Conservation (phyloP, 2,329 filamentous ascomycete genomes). For the Claviceps africana region DNA sequence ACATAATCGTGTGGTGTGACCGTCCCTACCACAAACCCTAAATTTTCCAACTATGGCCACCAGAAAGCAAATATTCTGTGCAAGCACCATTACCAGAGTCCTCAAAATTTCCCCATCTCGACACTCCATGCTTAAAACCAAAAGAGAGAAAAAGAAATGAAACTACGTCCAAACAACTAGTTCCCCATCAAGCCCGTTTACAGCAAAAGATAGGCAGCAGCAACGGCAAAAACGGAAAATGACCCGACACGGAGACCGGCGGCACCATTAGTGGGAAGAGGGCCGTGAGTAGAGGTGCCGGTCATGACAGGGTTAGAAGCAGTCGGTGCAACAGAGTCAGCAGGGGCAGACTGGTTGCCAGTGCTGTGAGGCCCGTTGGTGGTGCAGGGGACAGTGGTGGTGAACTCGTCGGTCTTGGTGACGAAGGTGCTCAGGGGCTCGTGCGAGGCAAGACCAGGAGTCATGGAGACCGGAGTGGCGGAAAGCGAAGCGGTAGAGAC, state of each 20-base stretch:
- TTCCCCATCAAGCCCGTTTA: slow-evolving; percentile 19
- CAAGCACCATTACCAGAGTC: slow-evolving; percentile 11
- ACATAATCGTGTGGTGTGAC: not conserved
- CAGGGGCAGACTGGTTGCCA: slow-evolving; percentile 1
- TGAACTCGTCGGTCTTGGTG: not conserved
- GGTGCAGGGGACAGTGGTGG: slow-evolving; percentile 7
- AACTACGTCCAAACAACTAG: not conserved
- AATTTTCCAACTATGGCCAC: slow-evolving; percentile 11
- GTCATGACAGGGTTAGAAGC: not conserved
- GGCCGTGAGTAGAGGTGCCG: not conserved
- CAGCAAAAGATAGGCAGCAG: slow-evolving; percentile 28
- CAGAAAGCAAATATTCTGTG: slow-evolving; percentile 15
- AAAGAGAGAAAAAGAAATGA: not conserved
- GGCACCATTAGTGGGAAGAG: slow-evolving; percentile 8
- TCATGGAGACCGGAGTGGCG: slow-evolving; percentile 7
- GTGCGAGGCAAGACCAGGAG: slow-evolving; percentile 9
- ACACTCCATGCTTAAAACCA: not conserved
- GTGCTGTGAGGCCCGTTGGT: slow-evolving; percentile 11
- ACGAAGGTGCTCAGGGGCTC: slow-evolving; percentile 8
- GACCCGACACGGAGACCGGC: slow-evolving; percentile 22
- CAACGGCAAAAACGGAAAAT: slow-evolving; percentile 25
- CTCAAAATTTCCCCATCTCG: slow-evolving; percentile 7
- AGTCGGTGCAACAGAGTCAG: not conserved
- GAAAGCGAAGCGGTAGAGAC: slow-evolving; percentile 1
- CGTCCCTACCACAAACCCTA: not conserved